Evolutionary conservation across 2,329 filamentous ascomycete genomes (phyloP), one percentile per base, ranked within the genome.

Genomic region (Aspergillus novofumigatus): DNA sequence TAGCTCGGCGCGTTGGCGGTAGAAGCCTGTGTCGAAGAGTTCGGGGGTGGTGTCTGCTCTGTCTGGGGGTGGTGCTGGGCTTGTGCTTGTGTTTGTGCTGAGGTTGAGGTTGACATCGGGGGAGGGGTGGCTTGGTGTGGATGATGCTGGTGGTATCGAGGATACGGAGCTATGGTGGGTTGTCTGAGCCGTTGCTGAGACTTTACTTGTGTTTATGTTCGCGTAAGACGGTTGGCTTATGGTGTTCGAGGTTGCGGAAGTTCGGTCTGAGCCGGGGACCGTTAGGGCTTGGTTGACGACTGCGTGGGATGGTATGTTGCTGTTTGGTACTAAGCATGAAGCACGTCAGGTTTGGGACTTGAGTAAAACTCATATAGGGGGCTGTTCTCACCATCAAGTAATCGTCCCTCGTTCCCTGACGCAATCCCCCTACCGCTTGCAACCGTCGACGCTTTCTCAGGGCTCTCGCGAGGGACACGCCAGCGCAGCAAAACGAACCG

Each of bases 21-120:
- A 62, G 59, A 71, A 66, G 2, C 63, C 65, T 21, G 69, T 71
- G 49, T 69, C 69, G 42, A 60, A 60, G 32, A 72, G 66, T 28
- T 72, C 69, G 7, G 62, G 58, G 10, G 65, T 61, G 2, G 41
- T 45, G 4, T 49, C 17, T 23, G 32, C 32, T 6, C 4, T 0
- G 11, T 14, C 32, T 35, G 32, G 11, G 0, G 32, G 4, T 35
- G 26, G 38, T 17, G 8, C 17, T n/a, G 17, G 11, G 1, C 2
- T 9, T 38, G 25, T 21, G 49, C 2, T 51, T 29, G 49, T 28
- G 49, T 1, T 9, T 32, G 32, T 20, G 49, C 1, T 51, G 20
- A 17, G n/a, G 49, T 2, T 11, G 28, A 51, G n/a, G 49, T 17
- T 11, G 49, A 21, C 14, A 17, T 21, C 9, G 5, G 17, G 23